phyloP scores from a whole-genome alignment of 345 rosid species.

The Salix suchowensis region DNA sequence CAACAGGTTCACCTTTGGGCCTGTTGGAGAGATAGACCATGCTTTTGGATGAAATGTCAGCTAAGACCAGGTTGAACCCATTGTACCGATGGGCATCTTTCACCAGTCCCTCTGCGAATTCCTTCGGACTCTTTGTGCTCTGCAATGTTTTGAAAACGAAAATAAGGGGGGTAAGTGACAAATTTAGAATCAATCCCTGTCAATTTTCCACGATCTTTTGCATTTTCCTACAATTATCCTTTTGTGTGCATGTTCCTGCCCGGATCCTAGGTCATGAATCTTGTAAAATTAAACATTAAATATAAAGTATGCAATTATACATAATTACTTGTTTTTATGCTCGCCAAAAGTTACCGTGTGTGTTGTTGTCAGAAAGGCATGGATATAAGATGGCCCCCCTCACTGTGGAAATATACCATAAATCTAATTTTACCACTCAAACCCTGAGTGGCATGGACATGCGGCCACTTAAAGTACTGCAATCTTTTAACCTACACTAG shows the following conservation, averaged over 20 bases:
- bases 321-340: too few relatives aligned
- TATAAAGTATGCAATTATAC: background rate
- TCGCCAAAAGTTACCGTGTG: background rate
- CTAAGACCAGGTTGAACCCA: constrained; percentile 60
- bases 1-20: constrained; percentile 34
- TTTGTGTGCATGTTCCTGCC: too few relatives aligned
- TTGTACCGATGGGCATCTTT: constrained; percentile 49
- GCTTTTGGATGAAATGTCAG: constrained; percentile 44
- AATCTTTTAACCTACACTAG: background rate
- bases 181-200: background rate
- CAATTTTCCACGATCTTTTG: background rate
- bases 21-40: constrained; percentile 61
- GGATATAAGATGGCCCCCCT: too few relatives aligned
- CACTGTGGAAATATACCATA: background rate
- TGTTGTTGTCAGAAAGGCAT: background rate
- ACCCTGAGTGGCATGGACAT: background rate
- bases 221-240: background rate
- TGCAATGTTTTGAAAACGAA: constrained; percentile 13
- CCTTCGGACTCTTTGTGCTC: constrained; percentile 49
- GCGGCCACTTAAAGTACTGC: background rate
- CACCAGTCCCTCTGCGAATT: constrained; percentile 50
- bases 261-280: too few relatives aligned
- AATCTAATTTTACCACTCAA: background rate
- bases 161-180: background rate
- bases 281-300: background rate